Evolutionary conservation across 164 flowering plant species (phyloP), one percentile per base, ranked within the genome.

Genomic region (Vitis cinerea): DNA sequence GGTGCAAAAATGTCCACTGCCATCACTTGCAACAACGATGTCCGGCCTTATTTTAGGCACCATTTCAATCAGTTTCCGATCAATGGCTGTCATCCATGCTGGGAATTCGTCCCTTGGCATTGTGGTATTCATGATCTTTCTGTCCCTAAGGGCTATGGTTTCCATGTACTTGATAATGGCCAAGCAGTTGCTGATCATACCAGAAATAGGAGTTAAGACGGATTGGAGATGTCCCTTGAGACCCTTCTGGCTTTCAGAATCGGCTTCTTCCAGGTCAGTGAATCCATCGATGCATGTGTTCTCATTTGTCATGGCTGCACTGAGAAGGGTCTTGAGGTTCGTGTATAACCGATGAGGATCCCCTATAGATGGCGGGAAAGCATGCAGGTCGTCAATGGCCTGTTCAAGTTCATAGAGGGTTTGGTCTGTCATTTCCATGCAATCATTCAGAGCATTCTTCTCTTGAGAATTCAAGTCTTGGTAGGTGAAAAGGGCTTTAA

Each of bases 301-400:
- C 77, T 77, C 82, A 63, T 85, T 85, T 2, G 85, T 83, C 85
- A 85, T 83, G 47, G 84, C 87, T 3, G 89, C 89, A 50, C 86
- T 82, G 54, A 85, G 68, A 3, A 82, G 75, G 72, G 81, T 78
- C 68, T 77, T 82, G 71, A 83, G 59, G 51, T 80, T 79, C 1
- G 68, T 72, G 44, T 76, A 79, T 50, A 67, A 72, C 37, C 53
- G 54, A 8, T 47, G 70, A 47, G 9, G 17, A 30, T 51, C 29
- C 2, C 59, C 50, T 3, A 13, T 17, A 7, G 63, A 55, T 4
- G 55, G 37, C 7, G 65, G 48, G 53, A 53, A 50, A 7, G 50
- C 16, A 8, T 53, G 75, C 2, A 80, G 71, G 50, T 71, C 79
- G 11, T 70, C 70, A 1, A 80, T 51, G 15, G 79, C 78, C 72